Conservation (phyloP, 2,329 filamentous ascomycete species). For the Scedosporium apiospermum region DNA sequence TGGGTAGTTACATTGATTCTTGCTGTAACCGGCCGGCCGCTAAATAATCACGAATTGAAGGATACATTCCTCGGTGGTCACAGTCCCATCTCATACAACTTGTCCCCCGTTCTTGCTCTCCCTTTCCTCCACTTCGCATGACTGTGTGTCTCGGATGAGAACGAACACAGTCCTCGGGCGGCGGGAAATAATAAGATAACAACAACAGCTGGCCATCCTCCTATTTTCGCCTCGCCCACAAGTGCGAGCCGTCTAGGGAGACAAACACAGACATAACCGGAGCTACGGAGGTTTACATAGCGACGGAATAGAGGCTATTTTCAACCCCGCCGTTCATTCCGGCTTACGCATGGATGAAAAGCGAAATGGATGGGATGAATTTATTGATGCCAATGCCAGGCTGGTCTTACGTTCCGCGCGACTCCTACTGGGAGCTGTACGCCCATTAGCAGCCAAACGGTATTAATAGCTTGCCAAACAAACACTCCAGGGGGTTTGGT, state of each 20-base stretch:
- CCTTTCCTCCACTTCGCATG: too few species aligned
- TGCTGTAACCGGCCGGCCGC: background rate
- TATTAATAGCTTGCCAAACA: too few species aligned
- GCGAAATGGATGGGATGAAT: background rate
- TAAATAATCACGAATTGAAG: background rate
- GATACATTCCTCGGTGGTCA: background rate
- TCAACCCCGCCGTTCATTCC: background rate
- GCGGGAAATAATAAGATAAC: too few species aligned
- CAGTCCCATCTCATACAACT: background rate
- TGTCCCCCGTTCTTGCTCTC: background rate
- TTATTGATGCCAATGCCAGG: background rate
- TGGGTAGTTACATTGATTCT: background rate
- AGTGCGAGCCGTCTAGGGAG: background rate
- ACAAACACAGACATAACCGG: background rate
- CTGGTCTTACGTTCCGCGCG: too few species aligned
- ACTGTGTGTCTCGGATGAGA: too few species aligned
- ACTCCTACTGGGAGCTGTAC: too few species aligned
- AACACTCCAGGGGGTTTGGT: too few species aligned
- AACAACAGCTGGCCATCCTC: too few species aligned
- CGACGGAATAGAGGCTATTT: background rate
- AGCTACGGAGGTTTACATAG: background rate
- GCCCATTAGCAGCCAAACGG: too few species aligned
- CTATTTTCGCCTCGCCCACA: background rate
- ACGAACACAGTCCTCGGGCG: too few species aligned
- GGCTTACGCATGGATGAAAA: background rate